Evolutionary conservation across 2,329 filamentous ascomycete genomes (phyloP).

Genomic region (Lasiodiplodia citricola): DNA sequence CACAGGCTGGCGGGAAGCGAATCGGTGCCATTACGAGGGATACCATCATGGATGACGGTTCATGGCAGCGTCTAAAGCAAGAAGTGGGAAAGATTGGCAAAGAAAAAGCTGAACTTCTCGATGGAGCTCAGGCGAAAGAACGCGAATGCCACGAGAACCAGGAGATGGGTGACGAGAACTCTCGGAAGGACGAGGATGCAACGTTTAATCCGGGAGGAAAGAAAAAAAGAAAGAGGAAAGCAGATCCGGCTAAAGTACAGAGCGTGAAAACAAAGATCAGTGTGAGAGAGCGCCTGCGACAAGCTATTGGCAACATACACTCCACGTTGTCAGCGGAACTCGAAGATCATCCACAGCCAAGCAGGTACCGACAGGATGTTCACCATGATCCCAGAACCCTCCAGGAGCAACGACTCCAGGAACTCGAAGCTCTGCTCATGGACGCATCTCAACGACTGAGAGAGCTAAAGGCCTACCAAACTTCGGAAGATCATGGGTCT

Average conservation of each 20-base stretch:
- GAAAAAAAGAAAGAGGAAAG: no score
- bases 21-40: constrained; percentile 5
- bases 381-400: neutral
- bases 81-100: neutral
- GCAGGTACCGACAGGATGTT: constrained; percentile 8
- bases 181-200: neutral
- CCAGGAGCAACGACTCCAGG: constrained; percentile 7
- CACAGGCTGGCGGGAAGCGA: neutral
- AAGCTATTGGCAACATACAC: neutral
- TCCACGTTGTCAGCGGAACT: neutral
- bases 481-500: neutral
- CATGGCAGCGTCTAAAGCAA: constrained; percentile 13
- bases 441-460: neutral
- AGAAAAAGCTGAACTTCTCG: neutral
- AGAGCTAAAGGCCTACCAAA: neutral
- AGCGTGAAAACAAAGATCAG: neutral
- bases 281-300: neutral
- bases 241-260: neutral
- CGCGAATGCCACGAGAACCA: neutral
- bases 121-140: neutral
- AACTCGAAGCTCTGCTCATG: neutral
- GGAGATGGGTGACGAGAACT: neutral
- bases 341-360: neutral
- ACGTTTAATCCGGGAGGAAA: neutral
- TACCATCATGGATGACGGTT: neutral